phyloP scores from a whole-genome alignment of 257 asterid genomes.

The Lycium ferocissimum region DNA sequence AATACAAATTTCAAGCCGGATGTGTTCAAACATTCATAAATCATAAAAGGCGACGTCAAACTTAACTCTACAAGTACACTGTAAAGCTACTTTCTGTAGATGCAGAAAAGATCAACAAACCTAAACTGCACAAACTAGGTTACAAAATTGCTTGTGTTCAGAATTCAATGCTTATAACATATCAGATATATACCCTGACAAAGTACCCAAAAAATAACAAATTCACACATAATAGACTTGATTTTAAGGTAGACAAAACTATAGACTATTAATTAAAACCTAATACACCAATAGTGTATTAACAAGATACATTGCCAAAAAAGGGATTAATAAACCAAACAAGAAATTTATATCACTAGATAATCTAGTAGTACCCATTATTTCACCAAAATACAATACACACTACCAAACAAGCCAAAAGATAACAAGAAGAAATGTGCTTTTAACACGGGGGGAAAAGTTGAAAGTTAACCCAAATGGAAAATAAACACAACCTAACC shows the following conservation, averaged over 20 bases:
- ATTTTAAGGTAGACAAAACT: background rate
- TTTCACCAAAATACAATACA: background rate
- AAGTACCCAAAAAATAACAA: background rate
- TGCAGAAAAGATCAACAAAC: conserved; percentile 19
- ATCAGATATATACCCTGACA: background rate
- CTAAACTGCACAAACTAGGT: conserved; percentile 15
- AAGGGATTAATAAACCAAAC: too few species aligned
- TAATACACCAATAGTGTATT: background rate
- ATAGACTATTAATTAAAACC: background rate
- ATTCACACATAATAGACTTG: background rate
- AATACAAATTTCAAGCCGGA: background rate
- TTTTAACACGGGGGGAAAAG: background rate
- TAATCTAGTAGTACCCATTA: too few species aligned
- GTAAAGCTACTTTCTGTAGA: background rate
- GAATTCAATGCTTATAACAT: background rate
- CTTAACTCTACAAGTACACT: conserved; percentile 8
- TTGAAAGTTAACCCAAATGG: background rate
- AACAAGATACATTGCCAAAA: conserved; percentile 18
- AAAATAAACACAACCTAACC: background rate
- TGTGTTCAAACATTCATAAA: background rate
- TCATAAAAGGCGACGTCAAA: background rate
- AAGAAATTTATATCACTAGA: too few species aligned
- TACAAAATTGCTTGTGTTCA: background rate
- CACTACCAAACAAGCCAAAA: background rate
- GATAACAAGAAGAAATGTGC: background rate